These are phyloP conservation scores for Trifolium pratense DNA, from an alignment of 306 rosid genomes.

Conservation along the genomic window DNA sequence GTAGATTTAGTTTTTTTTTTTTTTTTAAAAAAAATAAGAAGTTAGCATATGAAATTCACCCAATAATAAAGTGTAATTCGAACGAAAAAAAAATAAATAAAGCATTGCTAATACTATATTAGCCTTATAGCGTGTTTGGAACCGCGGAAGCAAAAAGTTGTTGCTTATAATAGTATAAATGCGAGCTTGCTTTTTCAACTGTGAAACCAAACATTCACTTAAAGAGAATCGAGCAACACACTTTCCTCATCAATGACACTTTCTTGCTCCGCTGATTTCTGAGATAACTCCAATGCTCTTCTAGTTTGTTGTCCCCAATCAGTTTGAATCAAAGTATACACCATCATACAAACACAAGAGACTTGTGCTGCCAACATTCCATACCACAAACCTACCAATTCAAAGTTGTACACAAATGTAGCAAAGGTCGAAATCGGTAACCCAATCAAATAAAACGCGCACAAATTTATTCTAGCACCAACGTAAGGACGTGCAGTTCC, in stretches of 20 bases:
- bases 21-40: background rate
- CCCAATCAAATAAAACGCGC: conserved; percentile 79
- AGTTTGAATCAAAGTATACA: conserved; percentile 58
- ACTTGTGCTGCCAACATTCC: conserved; percentile 83
- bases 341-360: conserved; percentile 77
- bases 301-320: conserved; percentile 77
- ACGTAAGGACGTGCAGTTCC: conserved; percentile 79
- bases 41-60: background rate
- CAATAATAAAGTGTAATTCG: background rate
- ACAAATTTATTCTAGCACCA: conserved; percentile 84
- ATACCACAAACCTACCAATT: conserved; percentile 78
- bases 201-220: background rate
- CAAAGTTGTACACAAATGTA: conserved; percentile 54
- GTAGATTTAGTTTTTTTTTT: background rate
- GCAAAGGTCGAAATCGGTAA: conserved; percentile 68
- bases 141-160: background rate
- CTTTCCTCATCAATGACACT: conserved; percentile 56
- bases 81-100: background rate
- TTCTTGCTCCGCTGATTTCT: conserved; percentile 25
- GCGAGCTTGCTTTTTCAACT: background rate
- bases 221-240: conserved; percentile 51
- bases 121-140: background rate
- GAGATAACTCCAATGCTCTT: conserved; percentile 65
- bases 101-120: background rate
- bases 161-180: background rate